phyloP scores from a whole-genome alignment of 2,329 filamentous ascomycete genomes.

The Epichloe uncinata region DNA sequence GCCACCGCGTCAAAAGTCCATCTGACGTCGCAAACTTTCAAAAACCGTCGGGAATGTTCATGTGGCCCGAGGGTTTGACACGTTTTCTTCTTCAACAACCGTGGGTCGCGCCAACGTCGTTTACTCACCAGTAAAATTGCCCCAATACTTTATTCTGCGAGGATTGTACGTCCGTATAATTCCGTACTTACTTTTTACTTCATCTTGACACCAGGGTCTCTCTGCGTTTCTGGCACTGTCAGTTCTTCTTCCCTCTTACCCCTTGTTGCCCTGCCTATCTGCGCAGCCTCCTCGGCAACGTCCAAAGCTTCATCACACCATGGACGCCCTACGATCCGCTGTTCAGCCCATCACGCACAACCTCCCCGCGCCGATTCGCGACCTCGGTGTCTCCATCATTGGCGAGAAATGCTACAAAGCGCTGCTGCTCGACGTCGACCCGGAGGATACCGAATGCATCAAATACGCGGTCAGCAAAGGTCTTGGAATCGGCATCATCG shows the following conservation, averaged over 20 bases:
- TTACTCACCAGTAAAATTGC: too few species aligned
- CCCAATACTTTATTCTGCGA: too few species aligned
- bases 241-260: not conserved
- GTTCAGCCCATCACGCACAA: slow-evolving; percentile 59
- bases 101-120: not conserved
- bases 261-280: not conserved
- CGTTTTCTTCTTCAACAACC: not conserved
- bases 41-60: too few species aligned
- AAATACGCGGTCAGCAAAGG: slow-evolving; percentile 86
- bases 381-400: slow-evolving; percentile 66
- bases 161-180: too few species aligned
- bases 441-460: slow-evolving; percentile 63
- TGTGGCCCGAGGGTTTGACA: not conserved
- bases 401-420: slow-evolving; percentile 75
- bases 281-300: not conserved
- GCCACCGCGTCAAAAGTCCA: not conserved
- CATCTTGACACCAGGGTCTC: too few species aligned
- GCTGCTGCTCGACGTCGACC: slow-evolving; percentile 74
- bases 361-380: slow-evolving; percentile 60
- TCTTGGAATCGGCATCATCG: slow-evolving; percentile 87
- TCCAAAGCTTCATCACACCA: slow-evolving; percentile 15
- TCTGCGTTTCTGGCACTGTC: too few species aligned
- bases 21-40: too few species aligned
- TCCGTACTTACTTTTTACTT: too few species aligned
- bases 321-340: slow-evolving; percentile 48